Evolutionary conservation across 441 rosid genomes (phyloP), one percentile per base, ranked within the genome.

Genomic region (Croton laevigatus): DNA sequence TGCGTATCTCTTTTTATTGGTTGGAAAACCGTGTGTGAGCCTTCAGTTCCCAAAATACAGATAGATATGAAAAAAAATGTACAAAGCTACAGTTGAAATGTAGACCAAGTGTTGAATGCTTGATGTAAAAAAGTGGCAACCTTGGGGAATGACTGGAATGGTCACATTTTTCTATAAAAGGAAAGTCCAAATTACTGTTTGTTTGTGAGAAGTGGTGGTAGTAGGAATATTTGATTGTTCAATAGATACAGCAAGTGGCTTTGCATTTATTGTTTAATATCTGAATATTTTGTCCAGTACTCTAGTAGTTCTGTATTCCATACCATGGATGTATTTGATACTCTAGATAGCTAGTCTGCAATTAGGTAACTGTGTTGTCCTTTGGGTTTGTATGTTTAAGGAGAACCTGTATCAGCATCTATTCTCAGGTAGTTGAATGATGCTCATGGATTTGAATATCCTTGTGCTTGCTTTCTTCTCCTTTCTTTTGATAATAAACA

Each of bases 141-240:
- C 14, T 49, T 27, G 32, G 32, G 32, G 32, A 27, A 27, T 27
- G 32, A 2, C 32, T 27, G 32, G 32, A 27, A 22, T 20, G 42
- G 19, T 20, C 62, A 3, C 38, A 55, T 27, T 12, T 20, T 45
- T 65, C 63, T 36, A 1, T 20, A 34, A 36, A 48, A 19, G 32
- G 11, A 27, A 27, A 27, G 1, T 27, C 36, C 38, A 6, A 36
- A 60, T 44, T 19, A 2, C 36, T 37, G 14, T 36, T 14, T 9
- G 40, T 58, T 40, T 55, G 3, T 55, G 36, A 22, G 14, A 6
- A 14, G 49, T 20, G 73, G 46, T 34, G 63, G 37, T 45, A 34
- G 57, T 45, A 45, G 42, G 61, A 38, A 19, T 54, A 32, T 19
- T 67, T 65, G 32, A 62, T n/a, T 62, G 27, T 62, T 44, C 13